phyloP scores from a whole-genome alignment of 106 monocot species.

The Acorus calamus region DNA sequence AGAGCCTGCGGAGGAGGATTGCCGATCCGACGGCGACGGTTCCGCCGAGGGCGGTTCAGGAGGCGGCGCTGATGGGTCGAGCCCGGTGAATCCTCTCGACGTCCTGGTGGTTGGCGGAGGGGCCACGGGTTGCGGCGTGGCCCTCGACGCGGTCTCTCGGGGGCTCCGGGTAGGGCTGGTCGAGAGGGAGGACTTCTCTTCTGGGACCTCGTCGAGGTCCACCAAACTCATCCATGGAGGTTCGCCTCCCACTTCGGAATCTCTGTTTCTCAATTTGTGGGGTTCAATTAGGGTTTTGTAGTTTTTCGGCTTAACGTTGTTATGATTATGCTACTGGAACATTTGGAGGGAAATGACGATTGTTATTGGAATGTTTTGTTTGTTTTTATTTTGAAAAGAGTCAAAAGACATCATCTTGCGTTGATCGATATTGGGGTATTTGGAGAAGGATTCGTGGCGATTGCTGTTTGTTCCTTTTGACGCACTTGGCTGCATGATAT shows the following conservation, averaged over 20 bases:
- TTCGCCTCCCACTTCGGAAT: constrained; percentile 1
- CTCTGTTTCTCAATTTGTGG: background rate
- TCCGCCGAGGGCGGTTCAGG: constrained; percentile 62
- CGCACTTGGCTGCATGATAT: no score
- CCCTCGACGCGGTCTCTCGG: constrained; percentile 75
- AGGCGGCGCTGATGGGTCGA: constrained; percentile 53
- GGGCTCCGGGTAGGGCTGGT: constrained; percentile 89
- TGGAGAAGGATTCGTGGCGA: no score
- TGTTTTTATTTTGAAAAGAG: no score
- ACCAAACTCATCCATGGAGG: constrained; percentile 97
- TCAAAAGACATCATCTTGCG: no score
- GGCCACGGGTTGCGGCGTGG: constrained; percentile 88
- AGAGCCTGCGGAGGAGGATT: constrained; percentile 33
- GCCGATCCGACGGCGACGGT: constrained; percentile 49
- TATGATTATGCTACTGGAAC: no score
- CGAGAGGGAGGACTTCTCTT: constrained; percentile 96
- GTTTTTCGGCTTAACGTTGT: background rate
- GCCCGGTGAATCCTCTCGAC: constrained; percentile 51
- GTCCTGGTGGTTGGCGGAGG: constrained; percentile 88
- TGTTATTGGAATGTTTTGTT: no score
- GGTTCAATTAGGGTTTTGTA: background rate
- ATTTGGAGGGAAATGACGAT: no score
- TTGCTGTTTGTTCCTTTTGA: no score
- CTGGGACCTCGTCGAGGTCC: constrained; percentile 89
- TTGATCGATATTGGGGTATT: no score